Conservation (phyloP, 306 rosid genomes). For the Geum urbanum region DNA sequence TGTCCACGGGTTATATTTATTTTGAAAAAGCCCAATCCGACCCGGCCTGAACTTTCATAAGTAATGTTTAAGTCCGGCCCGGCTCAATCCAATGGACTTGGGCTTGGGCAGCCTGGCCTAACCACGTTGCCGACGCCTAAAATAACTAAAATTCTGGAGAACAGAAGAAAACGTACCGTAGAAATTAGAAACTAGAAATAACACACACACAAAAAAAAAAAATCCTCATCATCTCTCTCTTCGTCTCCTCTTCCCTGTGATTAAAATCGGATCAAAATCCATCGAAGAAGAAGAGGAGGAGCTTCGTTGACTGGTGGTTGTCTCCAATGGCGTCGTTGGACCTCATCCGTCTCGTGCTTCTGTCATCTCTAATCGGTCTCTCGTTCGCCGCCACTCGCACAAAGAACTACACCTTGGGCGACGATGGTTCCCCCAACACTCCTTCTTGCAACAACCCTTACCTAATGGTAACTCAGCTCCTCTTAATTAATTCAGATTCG, state of each 20-base stretch:
- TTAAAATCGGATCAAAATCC: not conserved
- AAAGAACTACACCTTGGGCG: slow-evolving; percentile 45
- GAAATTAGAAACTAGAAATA: no score
- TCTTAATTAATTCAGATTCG: not conserved
- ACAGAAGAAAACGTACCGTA: no score
- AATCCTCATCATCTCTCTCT: not conserved
- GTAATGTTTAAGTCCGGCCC: no score
- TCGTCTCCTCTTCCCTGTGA: not conserved
- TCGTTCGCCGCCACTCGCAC: slow-evolving; percentile 21
- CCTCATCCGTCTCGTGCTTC: slow-evolving; percentile 18
- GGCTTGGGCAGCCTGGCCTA: no score
- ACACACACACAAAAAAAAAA: no score
- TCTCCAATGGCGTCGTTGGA: slow-evolving; percentile 33
- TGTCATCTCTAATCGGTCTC: slow-evolving; percentile 34
- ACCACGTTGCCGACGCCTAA: no score
- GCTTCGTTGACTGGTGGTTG: slow-evolving; percentile 1
- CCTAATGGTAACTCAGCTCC: slow-evolving; percentile 47
- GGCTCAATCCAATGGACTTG: no score
- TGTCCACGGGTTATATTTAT: no score
- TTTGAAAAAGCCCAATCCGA: no score
- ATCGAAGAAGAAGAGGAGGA: not conserved
- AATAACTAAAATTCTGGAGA: no score
- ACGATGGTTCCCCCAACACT: slow-evolving; percentile 36
- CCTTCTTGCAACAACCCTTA: slow-evolving; percentile 63
- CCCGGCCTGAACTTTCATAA: no score